These are phyloP conservation scores for Nemophila menziesii DNA, from an alignment of 257 asterid species.

Conservation along the genomic window DNA sequence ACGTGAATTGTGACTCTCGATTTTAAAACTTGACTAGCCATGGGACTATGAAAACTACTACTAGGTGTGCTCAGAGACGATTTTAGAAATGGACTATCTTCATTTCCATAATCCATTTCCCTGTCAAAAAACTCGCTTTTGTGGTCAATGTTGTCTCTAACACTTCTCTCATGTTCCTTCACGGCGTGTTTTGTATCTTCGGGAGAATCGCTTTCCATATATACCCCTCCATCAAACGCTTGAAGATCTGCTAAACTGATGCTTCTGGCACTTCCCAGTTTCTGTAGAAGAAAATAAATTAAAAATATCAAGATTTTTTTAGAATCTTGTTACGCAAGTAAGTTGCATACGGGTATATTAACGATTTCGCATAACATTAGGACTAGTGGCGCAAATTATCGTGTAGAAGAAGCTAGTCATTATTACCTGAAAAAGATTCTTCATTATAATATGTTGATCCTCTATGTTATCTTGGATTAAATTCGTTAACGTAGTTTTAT, in stretches of 20 bases:
- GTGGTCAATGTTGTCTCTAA: slow-evolving; percentile 17
- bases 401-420: too few species aligned
- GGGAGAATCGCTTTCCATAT: slow-evolving; percentile 11
- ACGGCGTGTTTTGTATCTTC: slow-evolving; percentile 13
- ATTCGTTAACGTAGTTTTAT: slow-evolving; percentile 63
- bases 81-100: slow-evolving; percentile 9
- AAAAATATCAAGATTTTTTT: too few species aligned
- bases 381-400: too few species aligned
- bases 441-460: slow-evolving; percentile 81
- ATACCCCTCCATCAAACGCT: slow-evolving; percentile 14
- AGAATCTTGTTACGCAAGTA: too few species aligned
- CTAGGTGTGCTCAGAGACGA: slow-evolving; percentile 23
- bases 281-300: too few species aligned
- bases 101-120: slow-evolving; percentile 8
- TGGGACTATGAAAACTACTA: slow-evolving; percentile 10
- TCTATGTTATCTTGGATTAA: slow-evolving; percentile 82
- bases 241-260: too few species aligned
- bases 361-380: too few species aligned
- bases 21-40: slow-evolving; percentile 16
- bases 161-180: slow-evolving; percentile 13
- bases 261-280: too few species aligned
- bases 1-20: slow-evolving; percentile 63
- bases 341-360: too few species aligned
- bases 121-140: slow-evolving; percentile 17
- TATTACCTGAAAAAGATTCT: slow-evolving; percentile 88